Evolutionary conservation across 352 stramenopile genomes (phyloP).

Genomic region (Pythium dissimile): DNA sequence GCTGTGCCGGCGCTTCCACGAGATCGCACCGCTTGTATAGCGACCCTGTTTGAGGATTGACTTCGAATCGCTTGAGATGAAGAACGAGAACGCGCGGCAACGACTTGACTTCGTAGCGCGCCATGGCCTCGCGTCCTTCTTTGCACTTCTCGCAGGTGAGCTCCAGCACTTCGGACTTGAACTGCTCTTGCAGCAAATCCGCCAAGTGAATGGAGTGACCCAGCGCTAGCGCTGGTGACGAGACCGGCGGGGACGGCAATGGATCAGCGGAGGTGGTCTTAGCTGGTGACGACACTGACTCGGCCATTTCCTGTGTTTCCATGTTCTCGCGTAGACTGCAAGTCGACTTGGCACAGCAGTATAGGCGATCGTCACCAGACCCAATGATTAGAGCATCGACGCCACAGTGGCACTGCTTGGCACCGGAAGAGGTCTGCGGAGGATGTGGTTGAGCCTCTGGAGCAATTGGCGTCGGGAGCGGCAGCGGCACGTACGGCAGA

Average conservation of each 20-base stretch:
- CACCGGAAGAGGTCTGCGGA: not conserved
- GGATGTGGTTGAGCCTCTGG: conserved; percentile 14
- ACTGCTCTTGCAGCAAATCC: conserved; percentile 70
- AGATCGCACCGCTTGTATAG: conserved; percentile 80
- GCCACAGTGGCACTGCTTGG: conserved; percentile 60
- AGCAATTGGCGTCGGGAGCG: not conserved
- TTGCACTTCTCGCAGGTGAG: conserved; percentile 85
- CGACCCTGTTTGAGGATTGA: conserved; percentile 57
- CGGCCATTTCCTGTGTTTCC: not conserved
- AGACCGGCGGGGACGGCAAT: no score
- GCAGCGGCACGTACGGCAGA: conserved; percentile 33
- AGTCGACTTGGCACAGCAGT: conserved; percentile 51
- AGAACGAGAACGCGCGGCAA: conserved; percentile 71
- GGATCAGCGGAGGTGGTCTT: no score
- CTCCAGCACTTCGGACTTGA: conserved; percentile 72
- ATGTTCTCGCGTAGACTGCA: conserved; percentile 58
- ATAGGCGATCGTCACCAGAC: conserved; percentile 36
- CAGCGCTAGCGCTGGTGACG: not conserved
- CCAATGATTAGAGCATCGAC: conserved; percentile 31
- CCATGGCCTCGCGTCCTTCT: conserved; percentile 53
- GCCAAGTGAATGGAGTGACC: conserved; percentile 41
- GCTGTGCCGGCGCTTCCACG: conserved; percentile 46
- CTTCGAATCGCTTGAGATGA: conserved; percentile 85
- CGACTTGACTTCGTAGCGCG: conserved; percentile 59
- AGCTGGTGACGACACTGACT: no score